Evolutionary conservation across 306 rosid species (phyloP).

Genomic region (Abrus precatorius): DNA sequence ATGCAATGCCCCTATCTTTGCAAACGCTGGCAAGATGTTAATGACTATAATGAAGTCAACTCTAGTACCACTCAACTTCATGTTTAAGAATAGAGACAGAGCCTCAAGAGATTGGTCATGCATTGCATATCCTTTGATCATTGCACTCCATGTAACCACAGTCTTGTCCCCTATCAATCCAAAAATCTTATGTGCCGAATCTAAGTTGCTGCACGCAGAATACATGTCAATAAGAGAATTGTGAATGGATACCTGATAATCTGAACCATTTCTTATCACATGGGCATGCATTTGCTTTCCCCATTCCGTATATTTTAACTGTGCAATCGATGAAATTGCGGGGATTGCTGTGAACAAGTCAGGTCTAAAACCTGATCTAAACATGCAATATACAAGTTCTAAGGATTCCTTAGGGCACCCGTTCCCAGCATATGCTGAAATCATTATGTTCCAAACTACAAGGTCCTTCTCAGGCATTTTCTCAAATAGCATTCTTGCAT

Average conservation of each 20-base stretch:
- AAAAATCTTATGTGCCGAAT: constrained; percentile 58
- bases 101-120: constrained; percentile 64
- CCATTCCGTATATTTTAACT: constrained; percentile 53
- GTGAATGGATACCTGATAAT: constrained; percentile 69
- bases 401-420: constrained; percentile 57
- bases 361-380: constrained; percentile 65
- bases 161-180: constrained; percentile 55
- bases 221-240: constrained; percentile 85
- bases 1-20: constrained; percentile 74
- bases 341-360: constrained; percentile 81
- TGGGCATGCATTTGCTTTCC: constrained; percentile 79
- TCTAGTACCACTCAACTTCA: constrained; percentile 64
- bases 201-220: constrained; percentile 52
- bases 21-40: constrained; percentile 76
- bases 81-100: constrained; percentile 61
- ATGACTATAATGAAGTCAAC: constrained; percentile 68
- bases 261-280: constrained; percentile 72
- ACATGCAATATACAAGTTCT: constrained; percentile 62
- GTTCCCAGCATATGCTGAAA: constrained; percentile 61
- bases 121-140: constrained; percentile 71
- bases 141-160: constrained; percentile 80
- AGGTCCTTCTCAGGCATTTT: constrained; percentile 73
- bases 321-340: constrained; percentile 67
- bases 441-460: constrained; percentile 85
- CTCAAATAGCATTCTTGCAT: constrained; percentile 64